These are phyloP conservation scores for Cymbopogon citratus DNA, from an alignment of 176 grass and related monocot species.

Conservation along the genomic window DNA sequence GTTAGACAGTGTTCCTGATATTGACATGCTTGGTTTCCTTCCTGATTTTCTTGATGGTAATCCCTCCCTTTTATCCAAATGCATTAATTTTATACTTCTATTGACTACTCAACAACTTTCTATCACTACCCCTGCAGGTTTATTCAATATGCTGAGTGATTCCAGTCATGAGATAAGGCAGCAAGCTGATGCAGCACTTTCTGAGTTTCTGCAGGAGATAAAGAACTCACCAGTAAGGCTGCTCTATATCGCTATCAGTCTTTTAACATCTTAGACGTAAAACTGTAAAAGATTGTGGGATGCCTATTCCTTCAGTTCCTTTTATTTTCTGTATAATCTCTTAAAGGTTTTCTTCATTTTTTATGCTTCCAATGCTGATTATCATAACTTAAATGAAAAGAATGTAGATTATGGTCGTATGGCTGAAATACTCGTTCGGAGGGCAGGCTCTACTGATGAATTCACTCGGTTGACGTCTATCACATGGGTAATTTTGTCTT, in stretches of 20 bases:
- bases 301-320: not conserved
- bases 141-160: constrained; percentile 99
- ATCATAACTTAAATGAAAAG: constrained; percentile 42
- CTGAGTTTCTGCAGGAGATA: constrained; percentile 99
- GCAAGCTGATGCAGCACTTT: constrained; percentile 95
- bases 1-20: constrained; percentile 98
- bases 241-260: constrained; percentile 3
- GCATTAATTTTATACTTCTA: constrained; percentile 6
- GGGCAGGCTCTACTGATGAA: constrained; percentile 84
- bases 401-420: constrained; percentile 99
- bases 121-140: constrained; percentile 45
- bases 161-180: constrained; percentile 93
- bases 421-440: constrained; percentile 97
- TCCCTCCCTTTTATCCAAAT: constrained; percentile 17
- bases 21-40: constrained; percentile 99
- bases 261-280: constrained; percentile 17
- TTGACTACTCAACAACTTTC: constrained; percentile 21
- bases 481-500: constrained; percentile 80
- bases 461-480: constrained; percentile 97
- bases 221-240: constrained; percentile 97
- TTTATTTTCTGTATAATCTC: constrained; percentile 13
- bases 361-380: constrained; percentile 29
- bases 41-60: constrained; percentile 99
- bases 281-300: not conserved
- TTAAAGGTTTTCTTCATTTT: not conserved